A percentile compares a stretch with the other conserved stretches of the same genome.
phyloP scores from a whole-genome alignment of 2,329 filamentous ascomycete species.

The Diaporthe amygdali region DNA sequence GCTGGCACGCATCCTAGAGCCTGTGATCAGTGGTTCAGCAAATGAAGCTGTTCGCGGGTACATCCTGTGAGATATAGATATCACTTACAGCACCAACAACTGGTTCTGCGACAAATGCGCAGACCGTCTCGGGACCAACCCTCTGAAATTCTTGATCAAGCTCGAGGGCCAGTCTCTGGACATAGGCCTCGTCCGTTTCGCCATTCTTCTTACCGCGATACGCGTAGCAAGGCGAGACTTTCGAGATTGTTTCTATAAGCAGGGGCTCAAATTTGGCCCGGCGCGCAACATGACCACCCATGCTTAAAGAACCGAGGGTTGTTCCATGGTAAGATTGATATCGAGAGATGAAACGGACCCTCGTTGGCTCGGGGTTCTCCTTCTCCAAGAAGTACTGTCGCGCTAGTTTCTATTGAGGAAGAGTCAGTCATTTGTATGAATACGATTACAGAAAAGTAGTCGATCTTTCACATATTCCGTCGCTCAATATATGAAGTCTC shows the following conservation, averaged over 20 bases:
- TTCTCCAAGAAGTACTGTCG: slow-evolving; percentile 69
- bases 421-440: not conserved
- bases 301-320: slow-evolving; percentile 69
- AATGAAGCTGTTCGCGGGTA: not conserved
- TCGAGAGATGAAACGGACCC: slow-evolving; percentile 71
- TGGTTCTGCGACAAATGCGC: slow-evolving; percentile 76
- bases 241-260: slow-evolving; percentile 60
- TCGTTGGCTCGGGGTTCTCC: slow-evolving; percentile 55
- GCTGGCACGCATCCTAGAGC: slow-evolving; percentile 58
- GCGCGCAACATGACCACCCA: slow-evolving; percentile 66
- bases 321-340: slow-evolving; percentile 74
- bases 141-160: slow-evolving; percentile 70
- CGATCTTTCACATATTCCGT: not conserved
- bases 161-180: slow-evolving; percentile 64
- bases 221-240: slow-evolving; percentile 70
- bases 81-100: slow-evolving; percentile 71
- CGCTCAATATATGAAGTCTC: not conserved
- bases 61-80: not conserved
- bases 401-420: slow-evolving; percentile 55
- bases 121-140: slow-evolving; percentile 69
- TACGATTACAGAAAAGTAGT: not conserved
- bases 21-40: slow-evolving; percentile 34
- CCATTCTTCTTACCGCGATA: slow-evolving; percentile 60
- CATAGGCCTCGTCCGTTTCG: slow-evolving; percentile 65
- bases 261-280: slow-evolving; percentile 68